Evolutionary conservation across 139 green algal species (phyloP), one percentile per base, ranked within the genome.

Genomic region (Picochlorum costavermella): DNA sequence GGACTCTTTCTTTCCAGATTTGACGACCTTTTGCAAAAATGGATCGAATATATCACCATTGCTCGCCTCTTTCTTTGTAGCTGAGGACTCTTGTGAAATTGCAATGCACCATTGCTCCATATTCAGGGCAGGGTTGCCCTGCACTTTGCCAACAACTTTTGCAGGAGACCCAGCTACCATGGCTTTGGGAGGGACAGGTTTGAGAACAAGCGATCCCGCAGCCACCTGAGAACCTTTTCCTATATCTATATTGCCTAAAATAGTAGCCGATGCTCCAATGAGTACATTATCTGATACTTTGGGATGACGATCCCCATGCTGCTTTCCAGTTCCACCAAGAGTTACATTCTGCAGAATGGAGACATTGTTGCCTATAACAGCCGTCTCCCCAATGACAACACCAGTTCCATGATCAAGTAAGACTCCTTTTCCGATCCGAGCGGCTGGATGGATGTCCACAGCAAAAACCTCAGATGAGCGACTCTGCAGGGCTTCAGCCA

Each of bases 321-420:
- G 86, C 74, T 97, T 99, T 23, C 94, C 94, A 2, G 91, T 98
- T 20, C 94, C 94, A 28, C 94, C 94, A 6, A 99, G 75, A 5
- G 92, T 97, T 10, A 99, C 94, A 64, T 90, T 85, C 67, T 97
- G 92, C 58, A 98, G 81, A 75, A 98, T 90, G 5, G 86, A 96
- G 4, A 96, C 90, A 70, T 95, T 92, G 69, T 97, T 85, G 5
- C 88, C 87, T 6, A 99, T 70, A 12, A 93, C 82, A 8, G 91
- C 88, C 5, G 92, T 97, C 78, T 98, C 92, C 2, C 93, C 91
- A 9, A 98, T 92, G 6, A 98, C 91, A 37, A 79, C 67, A 9
- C 73, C 73, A 5, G 73, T 79, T 64, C 84, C 92, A 64, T 99
- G 94, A 62, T 98, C 92, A 50, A 99, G 75, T 56, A 99, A 75